Evolutionary conservation across 2,329 filamentous ascomycete species (phyloP).

Genomic region (Botrytis elliptica): DNA sequence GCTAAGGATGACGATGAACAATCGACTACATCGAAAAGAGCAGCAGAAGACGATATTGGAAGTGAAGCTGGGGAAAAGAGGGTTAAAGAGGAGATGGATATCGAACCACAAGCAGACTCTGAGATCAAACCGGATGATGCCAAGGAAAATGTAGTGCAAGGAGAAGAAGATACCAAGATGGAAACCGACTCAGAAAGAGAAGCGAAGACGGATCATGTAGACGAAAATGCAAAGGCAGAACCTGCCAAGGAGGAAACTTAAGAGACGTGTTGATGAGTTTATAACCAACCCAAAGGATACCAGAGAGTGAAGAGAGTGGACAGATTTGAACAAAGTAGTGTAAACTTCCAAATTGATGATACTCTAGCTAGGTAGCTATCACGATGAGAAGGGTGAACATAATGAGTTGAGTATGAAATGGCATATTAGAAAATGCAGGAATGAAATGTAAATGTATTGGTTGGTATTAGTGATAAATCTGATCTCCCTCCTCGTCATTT

Average conservation of each 20-base stretch:
- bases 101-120: background rate
- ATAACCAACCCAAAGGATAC: background rate
- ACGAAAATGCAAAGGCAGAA: slow-evolving; percentile 21
- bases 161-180: background rate
- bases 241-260: slow-evolving; percentile 23
- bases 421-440: background rate
- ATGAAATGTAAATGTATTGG: background rate
- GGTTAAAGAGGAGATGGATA: slow-evolving; percentile 9
- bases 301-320: background rate
- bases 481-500: too few species aligned
- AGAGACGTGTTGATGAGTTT: background rate
- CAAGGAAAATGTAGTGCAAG: background rate
- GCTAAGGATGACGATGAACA: slow-evolving; percentile 31
- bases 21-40: slow-evolving; percentile 51
- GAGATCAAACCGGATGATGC: background rate
- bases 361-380: background rate
- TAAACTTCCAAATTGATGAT: background rate
- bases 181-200: background rate
- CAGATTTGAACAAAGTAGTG: background rate
- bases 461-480: background rate
- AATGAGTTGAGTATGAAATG: background rate
- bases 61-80: slow-evolving; percentile 23
- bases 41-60: slow-evolving; percentile 51
- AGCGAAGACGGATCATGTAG: background rate
- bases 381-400: background rate